Conservation (phyloP, 345 rosid genomes). For the Hibiscus syriacus region DNA sequence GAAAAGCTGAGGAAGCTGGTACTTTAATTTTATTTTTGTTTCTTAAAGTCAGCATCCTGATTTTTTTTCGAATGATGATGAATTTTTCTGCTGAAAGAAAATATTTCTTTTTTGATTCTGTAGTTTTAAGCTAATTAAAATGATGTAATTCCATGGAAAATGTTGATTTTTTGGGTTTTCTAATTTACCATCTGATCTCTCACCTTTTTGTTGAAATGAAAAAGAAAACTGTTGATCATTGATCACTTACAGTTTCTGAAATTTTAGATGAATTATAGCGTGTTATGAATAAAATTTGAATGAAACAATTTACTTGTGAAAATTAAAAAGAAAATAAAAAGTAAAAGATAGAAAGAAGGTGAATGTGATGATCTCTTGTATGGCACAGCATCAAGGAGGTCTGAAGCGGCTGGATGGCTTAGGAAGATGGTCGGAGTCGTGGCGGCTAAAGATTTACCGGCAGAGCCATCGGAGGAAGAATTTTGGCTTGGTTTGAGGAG, state of each 20-base stretch:
- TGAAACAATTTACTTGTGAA: conserved; percentile 4
- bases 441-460: conserved; percentile 76
- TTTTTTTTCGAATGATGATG: conserved; percentile 10
- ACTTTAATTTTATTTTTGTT: neutral
- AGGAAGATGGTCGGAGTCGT: conserved; percentile 75
- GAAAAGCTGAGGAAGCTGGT: conserved; percentile 77
- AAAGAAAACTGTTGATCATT: neutral
- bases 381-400: conserved; percentile 56
- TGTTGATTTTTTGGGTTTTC: neutral
- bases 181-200: neutral
- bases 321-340: neutral
- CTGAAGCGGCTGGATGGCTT: conserved; percentile 79
- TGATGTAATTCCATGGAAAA: neutral
- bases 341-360: neutral
- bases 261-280: neutral
- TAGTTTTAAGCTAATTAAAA: neutral
- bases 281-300: neutral
- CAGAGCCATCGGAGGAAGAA: conserved; percentile 79
- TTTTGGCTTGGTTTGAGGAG: conserved; percentile 77
- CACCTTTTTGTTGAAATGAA: conserved; percentile 15
- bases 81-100: neutral
- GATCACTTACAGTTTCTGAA: neutral
- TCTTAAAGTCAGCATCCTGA: neutral
- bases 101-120: neutral
- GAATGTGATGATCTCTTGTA: conserved; percentile 16